These are phyloP conservation scores for Coemansia sp. DNA, from an alignment of 192 early-diverging fungal species.

Conservation along the genomic window DNA sequence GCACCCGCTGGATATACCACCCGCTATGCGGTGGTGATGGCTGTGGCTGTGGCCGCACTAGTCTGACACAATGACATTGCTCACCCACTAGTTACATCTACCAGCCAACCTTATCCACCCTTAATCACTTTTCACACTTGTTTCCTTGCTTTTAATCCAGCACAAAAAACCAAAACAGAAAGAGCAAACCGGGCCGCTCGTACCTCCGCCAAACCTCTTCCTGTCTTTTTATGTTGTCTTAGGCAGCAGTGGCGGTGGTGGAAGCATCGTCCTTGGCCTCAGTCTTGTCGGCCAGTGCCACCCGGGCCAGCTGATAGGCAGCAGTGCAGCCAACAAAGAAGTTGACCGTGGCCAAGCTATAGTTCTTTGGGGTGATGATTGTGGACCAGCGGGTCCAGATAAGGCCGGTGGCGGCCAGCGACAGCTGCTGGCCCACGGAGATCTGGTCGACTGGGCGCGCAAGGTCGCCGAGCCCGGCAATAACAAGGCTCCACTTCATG, in stretches of 20 bases:
- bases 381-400: conserved; percentile 98
- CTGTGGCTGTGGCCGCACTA: not conserved
- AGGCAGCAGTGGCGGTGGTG: no score
- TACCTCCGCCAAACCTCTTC: no score
- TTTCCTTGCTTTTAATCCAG: not conserved
- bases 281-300: conserved; percentile 58
- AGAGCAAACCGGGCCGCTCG: no score
- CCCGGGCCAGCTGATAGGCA: conserved; percentile 77
- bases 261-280: not conserved
- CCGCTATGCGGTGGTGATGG: not conserved
- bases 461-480: conserved; percentile 88
- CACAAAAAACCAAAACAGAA: no score
- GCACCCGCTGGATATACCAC: not conserved
- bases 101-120: no score
- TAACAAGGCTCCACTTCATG: conserved; percentile 73
- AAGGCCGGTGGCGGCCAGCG: conserved; percentile 86
- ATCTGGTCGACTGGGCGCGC: conserved; percentile 86
- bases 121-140: not conserved
- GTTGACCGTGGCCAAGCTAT: conserved; percentile 84
- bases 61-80: no score
- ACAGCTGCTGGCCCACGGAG: conserved; percentile 75
- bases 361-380: conserved; percentile 93
- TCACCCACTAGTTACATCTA: no score
- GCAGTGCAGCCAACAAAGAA: conserved; percentile 89
- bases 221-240: no score